A percentile compares a stretch with the other conserved stretches of the same genome.
These are phyloP conservation scores for Penicillium longicatenatum DNA, from an alignment of 495 filamentous ascomycete genomes.

Conservation along the genomic window DNA sequence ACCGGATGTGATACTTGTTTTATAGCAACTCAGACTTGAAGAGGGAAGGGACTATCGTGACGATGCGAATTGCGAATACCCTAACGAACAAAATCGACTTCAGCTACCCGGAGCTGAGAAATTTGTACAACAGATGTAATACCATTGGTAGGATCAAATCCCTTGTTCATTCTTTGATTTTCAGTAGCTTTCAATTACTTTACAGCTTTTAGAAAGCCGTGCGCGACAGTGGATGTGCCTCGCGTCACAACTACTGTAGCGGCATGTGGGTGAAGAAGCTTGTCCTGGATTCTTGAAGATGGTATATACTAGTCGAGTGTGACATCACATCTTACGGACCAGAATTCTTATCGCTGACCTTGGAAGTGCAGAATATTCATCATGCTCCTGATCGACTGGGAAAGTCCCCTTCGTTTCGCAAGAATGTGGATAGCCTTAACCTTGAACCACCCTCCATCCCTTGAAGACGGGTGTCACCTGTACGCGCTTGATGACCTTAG, in stretches of 20 bases:
- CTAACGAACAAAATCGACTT: no score
- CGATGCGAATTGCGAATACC: no score
- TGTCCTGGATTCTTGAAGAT: background rate
- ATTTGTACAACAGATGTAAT: no score
- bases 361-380: background rate
- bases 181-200: background rate
- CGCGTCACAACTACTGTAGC: background rate
- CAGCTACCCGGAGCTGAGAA: no score
- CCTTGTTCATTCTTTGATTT: background rate
- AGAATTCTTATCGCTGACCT: background rate
- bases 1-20: no score
- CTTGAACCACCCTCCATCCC: background rate
- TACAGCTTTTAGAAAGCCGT: background rate
- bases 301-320: background rate
- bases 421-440: conserved; percentile 6
- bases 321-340: background rate
- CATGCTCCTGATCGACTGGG: background rate
- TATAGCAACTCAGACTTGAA: no score
- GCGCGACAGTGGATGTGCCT: background rate
- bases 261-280: background rate
- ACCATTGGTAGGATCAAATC: no score
- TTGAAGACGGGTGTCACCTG: background rate
- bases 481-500: background rate
- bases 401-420: background rate
- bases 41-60: no score